Evolutionary conservation across 345 rosid genomes (phyloP), one percentile per base, ranked within the genome.

Genomic region (Salix purpurea): DNA sequence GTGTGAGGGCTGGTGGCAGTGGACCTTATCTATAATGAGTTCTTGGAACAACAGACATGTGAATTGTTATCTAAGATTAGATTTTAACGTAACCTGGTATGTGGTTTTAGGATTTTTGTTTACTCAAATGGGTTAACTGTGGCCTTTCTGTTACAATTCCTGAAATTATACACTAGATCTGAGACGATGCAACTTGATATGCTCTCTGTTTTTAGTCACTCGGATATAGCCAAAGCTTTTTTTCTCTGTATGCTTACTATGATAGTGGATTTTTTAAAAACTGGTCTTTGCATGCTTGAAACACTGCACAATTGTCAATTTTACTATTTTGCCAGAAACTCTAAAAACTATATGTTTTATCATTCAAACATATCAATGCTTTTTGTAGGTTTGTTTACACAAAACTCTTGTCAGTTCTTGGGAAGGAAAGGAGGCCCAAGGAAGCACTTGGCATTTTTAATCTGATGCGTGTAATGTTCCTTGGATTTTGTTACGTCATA

Each of bases 371-470:
- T 23, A 30, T 67, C 56, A 65, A 36, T 81, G 56, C 62, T 78
- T 36, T 69, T 78, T 87, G 83, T 84, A 95, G 99, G 92, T 95
- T 91, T 91, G 99, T 95, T 73, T 91, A 90, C 87, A 93, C 99
- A 70, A 91, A 93, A 78, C 91, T 95, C 68, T 84, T 95, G 83
- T 86, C 97, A 4, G 88, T 93, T 83, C 92, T 93, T 76, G 94
- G 97, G 72, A 90, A 80, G 71, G 88, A 88, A 36, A 81, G 90
- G 82, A 90, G 89, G 88, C 90, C 93, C 10, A 79, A 78, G 64
- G 97, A 95, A 89, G 96, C 93, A 68, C 92, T 91, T 62, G 80
- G 24, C 72, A 82, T 93, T 74, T 91, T 87, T 74, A 89, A 89
- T 80, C 79, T 69, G 85, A 95, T 93, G 99, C 94, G 85, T 65